Percentiles rank a stretch among this genome's conserved stretches.
These are phyloP conservation scores for Escallonia rubra DNA, from an alignment of 129 eudicot genomes.

Conservation along the genomic window DNA sequence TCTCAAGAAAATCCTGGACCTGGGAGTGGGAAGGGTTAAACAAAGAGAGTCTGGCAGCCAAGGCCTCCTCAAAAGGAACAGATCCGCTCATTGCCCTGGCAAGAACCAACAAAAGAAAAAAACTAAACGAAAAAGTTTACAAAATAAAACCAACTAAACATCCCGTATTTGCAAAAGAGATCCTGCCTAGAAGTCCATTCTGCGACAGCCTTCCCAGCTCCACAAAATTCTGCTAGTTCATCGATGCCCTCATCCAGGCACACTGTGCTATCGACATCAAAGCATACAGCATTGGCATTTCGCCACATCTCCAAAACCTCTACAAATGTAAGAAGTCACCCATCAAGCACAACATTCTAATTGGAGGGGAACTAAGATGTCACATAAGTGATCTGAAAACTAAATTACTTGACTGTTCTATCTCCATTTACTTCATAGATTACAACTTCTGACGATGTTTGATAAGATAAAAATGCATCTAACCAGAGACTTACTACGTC, in stretches of 20 bases:
- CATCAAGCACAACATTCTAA: background rate
- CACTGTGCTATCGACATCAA: constrained; percentile 98
- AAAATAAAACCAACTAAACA: constrained; percentile 2
- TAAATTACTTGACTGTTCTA: no score
- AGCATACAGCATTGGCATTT: constrained; percentile 86
- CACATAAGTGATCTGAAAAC: no score
- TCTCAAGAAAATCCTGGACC: constrained; percentile 69
- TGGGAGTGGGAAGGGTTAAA: constrained; percentile 74
- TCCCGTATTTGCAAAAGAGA: background rate
- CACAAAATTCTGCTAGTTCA: constrained; percentile 98
- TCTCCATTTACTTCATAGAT: no score
- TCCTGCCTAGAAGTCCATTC: constrained; percentile 92
- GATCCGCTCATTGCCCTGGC: constrained; percentile 95
- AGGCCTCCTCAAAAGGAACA: constrained; percentile 88
- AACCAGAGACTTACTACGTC: no score
- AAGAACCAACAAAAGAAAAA: constrained; percentile 5
- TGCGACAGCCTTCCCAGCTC: constrained; percentile 98
- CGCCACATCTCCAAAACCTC: constrained; percentile 87
- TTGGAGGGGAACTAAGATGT: no score
- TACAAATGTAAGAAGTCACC: constrained; percentile 18
- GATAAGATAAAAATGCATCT: background rate
- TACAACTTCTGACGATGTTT: background rate
- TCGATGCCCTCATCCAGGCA: constrained; percentile 97
- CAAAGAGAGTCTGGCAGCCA: constrained; percentile 80
- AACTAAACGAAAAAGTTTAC: constrained; percentile 4